Evolutionary conservation across 495 filamentous ascomycete genomes (phyloP).

Genomic region (Cetradonia linearis): DNA sequence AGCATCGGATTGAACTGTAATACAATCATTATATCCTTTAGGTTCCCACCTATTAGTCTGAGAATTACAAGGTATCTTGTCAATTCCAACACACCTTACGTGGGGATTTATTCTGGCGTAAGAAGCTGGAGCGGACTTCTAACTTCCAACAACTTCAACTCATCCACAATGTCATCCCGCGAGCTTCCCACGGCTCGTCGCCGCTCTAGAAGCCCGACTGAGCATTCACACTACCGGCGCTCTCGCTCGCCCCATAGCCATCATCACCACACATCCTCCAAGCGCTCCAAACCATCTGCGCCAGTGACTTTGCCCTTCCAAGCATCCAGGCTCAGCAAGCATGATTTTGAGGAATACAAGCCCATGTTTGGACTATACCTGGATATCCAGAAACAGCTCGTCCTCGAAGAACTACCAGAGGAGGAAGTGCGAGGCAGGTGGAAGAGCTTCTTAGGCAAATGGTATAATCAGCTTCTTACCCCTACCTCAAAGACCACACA

Average conservation of each 20-base stretch:
- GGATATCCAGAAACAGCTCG: conserved; percentile 72
- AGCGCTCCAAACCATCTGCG: conserved; percentile 12
- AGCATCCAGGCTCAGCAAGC: conserved; percentile 52
- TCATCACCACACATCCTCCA: conserved; percentile 9
- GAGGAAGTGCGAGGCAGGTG: conserved; percentile 71
- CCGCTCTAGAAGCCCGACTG: conserved; percentile 16
- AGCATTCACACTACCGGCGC: conserved; percentile 1
- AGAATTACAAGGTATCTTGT: background rate
- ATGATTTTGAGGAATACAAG: conserved; percentile 51
- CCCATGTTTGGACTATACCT: conserved; percentile 79
- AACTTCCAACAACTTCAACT: background rate
- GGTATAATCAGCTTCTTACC: conserved; percentile 42
- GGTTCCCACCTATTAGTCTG: background rate
- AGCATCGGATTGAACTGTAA: background rate
- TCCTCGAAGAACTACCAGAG: conserved; percentile 53
- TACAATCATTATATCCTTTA: background rate
- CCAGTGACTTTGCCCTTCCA: conserved; percentile 50
- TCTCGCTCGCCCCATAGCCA: conserved; percentile 18
- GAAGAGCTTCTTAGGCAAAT: conserved; percentile 87
- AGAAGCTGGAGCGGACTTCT: too few relatives aligned
- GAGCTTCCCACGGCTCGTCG: background rate
- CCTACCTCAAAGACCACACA: background rate
- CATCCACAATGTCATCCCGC: conserved; percentile 7
- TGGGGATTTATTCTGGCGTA: too few relatives aligned
- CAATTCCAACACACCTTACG: too few relatives aligned